Evolutionary conservation across 2,329 filamentous ascomycete species (phyloP).

Genomic region (Ustilaginoidea virens): DNA sequence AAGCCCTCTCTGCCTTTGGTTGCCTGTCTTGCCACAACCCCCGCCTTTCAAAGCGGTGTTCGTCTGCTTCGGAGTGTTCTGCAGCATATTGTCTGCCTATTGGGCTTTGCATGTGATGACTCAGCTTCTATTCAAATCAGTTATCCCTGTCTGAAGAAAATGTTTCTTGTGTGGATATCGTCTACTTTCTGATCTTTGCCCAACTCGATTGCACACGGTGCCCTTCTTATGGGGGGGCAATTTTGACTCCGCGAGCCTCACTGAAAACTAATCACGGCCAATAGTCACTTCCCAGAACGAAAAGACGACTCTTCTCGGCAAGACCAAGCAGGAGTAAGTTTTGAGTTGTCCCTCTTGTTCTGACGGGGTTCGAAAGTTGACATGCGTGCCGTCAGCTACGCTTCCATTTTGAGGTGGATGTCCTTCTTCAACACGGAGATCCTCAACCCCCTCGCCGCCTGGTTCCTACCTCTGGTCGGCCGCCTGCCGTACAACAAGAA

Average conservation of each 20-base stretch:
- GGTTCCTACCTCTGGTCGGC: conserved; percentile 79
- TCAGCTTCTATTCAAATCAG: conserved; percentile 60
- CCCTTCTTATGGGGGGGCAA: too few species aligned
- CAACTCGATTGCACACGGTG: conserved; percentile 12
- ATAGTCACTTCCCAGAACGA: conserved; percentile 97
- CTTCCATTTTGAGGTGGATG: conserved; percentile 96
- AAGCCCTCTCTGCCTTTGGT: conserved; percentile 27
- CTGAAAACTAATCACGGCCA: conserved; percentile 19
- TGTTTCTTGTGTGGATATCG: conserved; percentile 64
- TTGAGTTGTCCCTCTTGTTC: neutral
- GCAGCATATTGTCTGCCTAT: neutral
- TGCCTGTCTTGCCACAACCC: neutral
- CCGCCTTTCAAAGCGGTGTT: neutral
- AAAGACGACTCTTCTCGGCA: conserved; percentile 97
- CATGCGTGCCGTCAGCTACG: conserved; percentile 47
- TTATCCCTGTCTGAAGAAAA: conserved; percentile 99
- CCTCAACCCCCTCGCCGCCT: conserved; percentile 54
- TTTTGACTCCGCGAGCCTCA: too few species aligned
- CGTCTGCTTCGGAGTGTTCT: too few species aligned
- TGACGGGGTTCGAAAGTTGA: conserved; percentile 1
- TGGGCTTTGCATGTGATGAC: conserved; percentile 43
- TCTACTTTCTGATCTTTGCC: conserved; percentile 60
- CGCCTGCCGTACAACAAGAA: conserved; percentile 93
- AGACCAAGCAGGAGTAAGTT: conserved; percentile 96
- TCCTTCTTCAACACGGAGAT: conserved; percentile 90